Conservation (phyloP, 768 basidiomycete genomes). For the Kwoniella sp. region DNA sequence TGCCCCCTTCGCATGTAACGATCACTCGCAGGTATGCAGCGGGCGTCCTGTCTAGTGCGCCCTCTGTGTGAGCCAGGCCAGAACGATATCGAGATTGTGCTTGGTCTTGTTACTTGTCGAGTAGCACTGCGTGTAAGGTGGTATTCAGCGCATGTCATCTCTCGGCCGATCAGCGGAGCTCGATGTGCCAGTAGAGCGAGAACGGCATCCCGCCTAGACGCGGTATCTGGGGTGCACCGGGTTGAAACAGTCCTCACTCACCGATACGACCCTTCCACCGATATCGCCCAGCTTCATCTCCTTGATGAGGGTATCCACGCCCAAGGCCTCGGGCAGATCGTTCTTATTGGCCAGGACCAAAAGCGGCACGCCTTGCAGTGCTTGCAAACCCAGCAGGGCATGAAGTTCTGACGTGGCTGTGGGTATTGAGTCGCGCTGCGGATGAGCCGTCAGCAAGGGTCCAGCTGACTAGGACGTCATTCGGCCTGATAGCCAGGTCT, state of each 20-base stretch:
- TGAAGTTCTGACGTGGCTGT: constrained; percentile 44
- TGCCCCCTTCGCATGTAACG: background rate
- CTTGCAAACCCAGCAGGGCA: constrained; percentile 37
- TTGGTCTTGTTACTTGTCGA: constrained; percentile 76
- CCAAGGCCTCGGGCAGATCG: constrained; percentile 69
- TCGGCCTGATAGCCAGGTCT: background rate
- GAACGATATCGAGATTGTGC: constrained; percentile 85
- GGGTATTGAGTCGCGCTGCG: constrained; percentile 27
- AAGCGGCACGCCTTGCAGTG: constrained; percentile 33
- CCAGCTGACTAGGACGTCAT: too few species aligned
- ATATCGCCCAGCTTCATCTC: constrained; percentile 57
- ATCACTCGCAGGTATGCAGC: background rate
- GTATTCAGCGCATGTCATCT: too few species aligned
- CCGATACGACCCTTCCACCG: constrained; percentile 40
- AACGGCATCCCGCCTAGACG: too few species aligned
- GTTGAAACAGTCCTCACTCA: constrained; percentile 15
- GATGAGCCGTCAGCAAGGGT: background rate
- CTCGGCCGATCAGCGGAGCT: too few species aligned
- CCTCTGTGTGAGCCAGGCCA: constrained; percentile 77
- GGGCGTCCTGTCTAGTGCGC: constrained; percentile 53
- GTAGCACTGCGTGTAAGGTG: constrained; percentile 62
- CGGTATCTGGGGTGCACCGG: too few species aligned
- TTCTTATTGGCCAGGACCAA: constrained; percentile 79
- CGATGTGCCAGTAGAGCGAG: too few species aligned
- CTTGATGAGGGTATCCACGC: constrained; percentile 77